These are phyloP conservation scores for Entophlyctis helioformis DNA, from an alignment of 192 early-diverging fungal species.

Conservation along the genomic window DNA sequence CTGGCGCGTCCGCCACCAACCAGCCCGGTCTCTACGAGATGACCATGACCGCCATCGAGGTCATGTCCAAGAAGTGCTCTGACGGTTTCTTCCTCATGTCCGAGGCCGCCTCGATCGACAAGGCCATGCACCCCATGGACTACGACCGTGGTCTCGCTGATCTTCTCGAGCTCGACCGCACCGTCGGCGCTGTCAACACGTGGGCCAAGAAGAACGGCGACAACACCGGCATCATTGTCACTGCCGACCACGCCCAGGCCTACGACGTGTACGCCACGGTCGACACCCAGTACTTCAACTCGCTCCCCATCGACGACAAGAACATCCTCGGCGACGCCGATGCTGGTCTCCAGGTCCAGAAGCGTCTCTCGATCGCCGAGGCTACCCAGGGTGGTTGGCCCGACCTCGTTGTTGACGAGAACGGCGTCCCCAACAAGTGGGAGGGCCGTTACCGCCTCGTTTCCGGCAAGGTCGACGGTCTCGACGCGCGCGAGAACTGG, in stretches of 20 bases:
- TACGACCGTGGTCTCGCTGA: conserved; percentile 52
- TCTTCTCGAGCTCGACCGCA: conserved; percentile 47
- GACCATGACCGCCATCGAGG: too few relatives aligned
- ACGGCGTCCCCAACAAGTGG: conserved; percentile 22
- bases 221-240: conserved; percentile 49
- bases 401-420: conserved; percentile 17
- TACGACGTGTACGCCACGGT: conserved; percentile 56
- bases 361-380: conserved; percentile 13
- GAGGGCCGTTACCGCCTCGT: conserved; percentile 13
- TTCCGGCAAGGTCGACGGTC: conserved; percentile 15
- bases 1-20: conserved; percentile 27
- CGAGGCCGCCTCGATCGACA: conserved; percentile 54
- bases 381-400: conserved; percentile 19
- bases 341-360: conserved; percentile 9
- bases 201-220: too few relatives aligned
- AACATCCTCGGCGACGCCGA: too few relatives aligned
- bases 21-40: conserved; percentile 49
- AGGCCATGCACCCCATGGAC: conserved; percentile 48
- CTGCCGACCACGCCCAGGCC: conserved; percentile 52
- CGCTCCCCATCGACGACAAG: conserved; percentile 19
- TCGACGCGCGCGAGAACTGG: conserved; percentile 15
- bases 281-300: conserved; percentile 40
- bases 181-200: conserved; percentile 40
- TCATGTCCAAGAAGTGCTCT: conserved; percentile 42
- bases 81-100: conserved; percentile 56